Conservation (phyloP, 192 early-diverging fungal genomes). For the Globomyces pollinis-pini region DNA sequence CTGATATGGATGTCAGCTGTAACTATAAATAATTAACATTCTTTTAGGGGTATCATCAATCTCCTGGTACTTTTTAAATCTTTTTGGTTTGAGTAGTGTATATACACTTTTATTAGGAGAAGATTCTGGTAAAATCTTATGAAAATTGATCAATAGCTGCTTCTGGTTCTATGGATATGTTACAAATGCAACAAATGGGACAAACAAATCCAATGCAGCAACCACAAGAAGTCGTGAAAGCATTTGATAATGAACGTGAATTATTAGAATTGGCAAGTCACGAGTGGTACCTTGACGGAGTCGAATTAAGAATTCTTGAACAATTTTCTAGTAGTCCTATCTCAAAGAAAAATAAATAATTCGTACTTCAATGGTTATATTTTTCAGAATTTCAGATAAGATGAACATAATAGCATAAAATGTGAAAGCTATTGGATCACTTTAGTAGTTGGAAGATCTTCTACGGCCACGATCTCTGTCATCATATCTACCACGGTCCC, state of each 20-base stretch:
- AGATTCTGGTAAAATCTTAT: constrained; percentile 77
- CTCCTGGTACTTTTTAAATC: constrained; percentile 97
- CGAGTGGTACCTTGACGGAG: constrained; percentile 63
- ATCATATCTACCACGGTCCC: not conserved
- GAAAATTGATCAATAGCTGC: constrained; percentile 34
- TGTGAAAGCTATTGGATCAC: too few species aligned
- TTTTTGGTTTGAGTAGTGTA: constrained; percentile 89
- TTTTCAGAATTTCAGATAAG: too few species aligned
- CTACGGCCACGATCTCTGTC: too few species aligned
- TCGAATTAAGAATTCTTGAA: constrained; percentile 71
- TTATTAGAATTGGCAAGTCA: constrained; percentile 74
- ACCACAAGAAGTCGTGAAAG: constrained; percentile 70
- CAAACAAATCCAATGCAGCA: constrained; percentile 59
- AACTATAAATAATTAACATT: constrained; percentile 27
- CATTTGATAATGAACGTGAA: constrained; percentile 84
- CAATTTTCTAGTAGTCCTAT: too few species aligned
- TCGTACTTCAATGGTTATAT: too few species aligned
- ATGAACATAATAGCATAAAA: too few species aligned
- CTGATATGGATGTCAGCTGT: constrained; percentile 95
- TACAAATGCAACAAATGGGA: constrained; percentile 83
- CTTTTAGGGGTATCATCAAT: constrained; percentile 69
- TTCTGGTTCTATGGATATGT: constrained; percentile 58
- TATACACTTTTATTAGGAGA: constrained; percentile 89
- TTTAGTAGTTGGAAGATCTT: too few species aligned
- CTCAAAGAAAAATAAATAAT: too few species aligned